Evolutionary conservation across 164 flowering plant genomes (phyloP).

Genomic region (Pachysandra terminalis): DNA sequence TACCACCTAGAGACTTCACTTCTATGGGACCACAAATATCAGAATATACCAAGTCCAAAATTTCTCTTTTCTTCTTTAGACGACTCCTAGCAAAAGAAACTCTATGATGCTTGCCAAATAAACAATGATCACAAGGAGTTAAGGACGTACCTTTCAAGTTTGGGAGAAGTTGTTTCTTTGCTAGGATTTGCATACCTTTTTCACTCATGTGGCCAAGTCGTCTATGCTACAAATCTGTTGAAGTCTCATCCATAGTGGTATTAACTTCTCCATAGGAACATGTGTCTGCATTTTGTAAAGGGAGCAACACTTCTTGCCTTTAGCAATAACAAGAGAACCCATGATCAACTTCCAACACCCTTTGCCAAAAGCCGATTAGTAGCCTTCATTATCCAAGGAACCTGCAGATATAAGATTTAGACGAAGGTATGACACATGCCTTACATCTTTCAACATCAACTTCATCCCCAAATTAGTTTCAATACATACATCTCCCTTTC

Average conservation of each 20-base stretch:
- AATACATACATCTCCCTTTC: not conserved
- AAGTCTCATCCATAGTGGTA: not conserved
- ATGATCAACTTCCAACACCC: conserved; percentile 11
- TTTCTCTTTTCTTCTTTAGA: not conserved
- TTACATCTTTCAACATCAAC: not conserved
- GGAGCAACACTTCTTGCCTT: not conserved
- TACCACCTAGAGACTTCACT: conserved; percentile 1
- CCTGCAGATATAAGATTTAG: not conserved
- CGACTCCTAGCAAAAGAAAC: not conserved
- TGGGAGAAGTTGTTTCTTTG: not conserved
- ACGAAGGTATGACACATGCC: conserved; percentile 13
- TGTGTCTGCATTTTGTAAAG: not conserved
- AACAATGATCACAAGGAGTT: conserved; percentile 9
- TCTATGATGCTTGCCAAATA: conserved; percentile 3
- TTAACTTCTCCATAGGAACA: not conserved
- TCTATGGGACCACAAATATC: conserved; percentile 19
- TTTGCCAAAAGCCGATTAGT: not conserved
- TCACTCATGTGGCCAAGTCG: conserved; percentile 3
- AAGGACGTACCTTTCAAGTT: not conserved
- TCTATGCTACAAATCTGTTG: conserved; percentile 8
- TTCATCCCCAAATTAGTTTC: not conserved
- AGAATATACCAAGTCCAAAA: conserved; percentile 2
- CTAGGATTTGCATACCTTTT: conserved; percentile 1
- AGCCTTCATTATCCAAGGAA: conserved; percentile 9
- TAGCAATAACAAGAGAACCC: conserved; percentile 1